Base-by-base conservation (phyloP, 768 basidiomycete genomes). In the Megacollybia marginata region DNA sequence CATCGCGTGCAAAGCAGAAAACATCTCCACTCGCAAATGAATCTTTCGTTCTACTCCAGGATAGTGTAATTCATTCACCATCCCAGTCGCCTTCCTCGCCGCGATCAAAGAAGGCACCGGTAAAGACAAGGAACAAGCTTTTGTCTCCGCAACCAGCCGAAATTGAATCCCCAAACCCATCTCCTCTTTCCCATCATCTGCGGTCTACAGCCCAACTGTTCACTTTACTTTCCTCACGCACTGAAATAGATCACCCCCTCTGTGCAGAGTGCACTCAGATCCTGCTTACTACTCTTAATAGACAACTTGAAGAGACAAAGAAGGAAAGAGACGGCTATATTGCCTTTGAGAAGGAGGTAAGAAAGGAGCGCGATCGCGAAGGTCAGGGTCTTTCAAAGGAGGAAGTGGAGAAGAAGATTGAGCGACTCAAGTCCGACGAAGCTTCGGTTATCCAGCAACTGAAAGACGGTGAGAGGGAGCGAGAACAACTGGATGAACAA, bases 261-360 rank as follows among this genome's bases (percentile, higher is more conserved):
- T 99, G 96, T 64, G 82, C 87, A 0, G 95, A 98, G 59, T 99
- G 96, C 65, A 91, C 93, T 3, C 84, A 88, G 58, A 76, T 86
- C 44, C 68, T 98, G 33, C 77, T 94, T 31, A 72, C 72, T 1
- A 80, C 80, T 20, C 77, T 98, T 32, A 82, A 87, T 57, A 76
- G 77, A 43, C 84, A 92, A 60, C 73, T 95, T 13, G 92, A 95
- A 50, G 92, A 96, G 69, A 86, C 87, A 2, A 90, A 84, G 69
- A 88, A 84, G 61, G 92, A 96, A 62, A 72, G 92, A 51, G 93
- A 96, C 56, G 92, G 91, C 0, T 96, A 95, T 62, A 83, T 92
- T 54, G 88, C 90, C 0, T 97, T 94, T 60, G 92, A 95, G 65
- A 85, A 85, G 62, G 89, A 93, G 54, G 78, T 89, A 4, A 76